Evolutionary conservation across 495 filamentous ascomycete species (phyloP).

Genomic region (Tuber brumale): DNA sequence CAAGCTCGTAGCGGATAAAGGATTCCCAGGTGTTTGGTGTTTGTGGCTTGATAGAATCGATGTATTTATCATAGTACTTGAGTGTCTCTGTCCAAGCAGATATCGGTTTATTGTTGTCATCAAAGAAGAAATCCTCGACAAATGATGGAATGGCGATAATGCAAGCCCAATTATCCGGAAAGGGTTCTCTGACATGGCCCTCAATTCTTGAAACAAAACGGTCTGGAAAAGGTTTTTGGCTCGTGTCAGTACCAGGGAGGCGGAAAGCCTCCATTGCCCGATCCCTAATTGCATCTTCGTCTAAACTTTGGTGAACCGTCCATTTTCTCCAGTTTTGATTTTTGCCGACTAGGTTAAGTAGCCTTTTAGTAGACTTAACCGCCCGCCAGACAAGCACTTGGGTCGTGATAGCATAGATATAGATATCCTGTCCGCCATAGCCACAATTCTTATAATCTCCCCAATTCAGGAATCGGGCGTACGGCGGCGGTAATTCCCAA

Average conservation of each 20-base stretch:
- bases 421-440: neutral
- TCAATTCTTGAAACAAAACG: neutral
- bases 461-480: neutral
- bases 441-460: neutral
- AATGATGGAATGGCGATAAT: neutral
- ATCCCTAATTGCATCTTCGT: neutral
- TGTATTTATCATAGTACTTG: neutral
- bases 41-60: neutral
- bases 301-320: neutral
- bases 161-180: neutral
- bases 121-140: neutral
- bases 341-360: neutral
- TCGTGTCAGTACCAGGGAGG: neutral
- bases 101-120: neutral
- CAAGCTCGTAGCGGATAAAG: constrained; percentile 1
- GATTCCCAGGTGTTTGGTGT: neutral
- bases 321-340: neutral
- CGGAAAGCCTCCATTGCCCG: neutral
- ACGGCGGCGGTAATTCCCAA: neutral
- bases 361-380: neutral
- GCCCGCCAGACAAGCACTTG: neutral
- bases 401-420: neutral
- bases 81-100: neutral
- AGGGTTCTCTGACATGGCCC: neutral
- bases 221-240: neutral